Evolutionary conservation across 768 basidiomycete species (phyloP).

Genomic region (Leccinum aurantiacum): DNA sequence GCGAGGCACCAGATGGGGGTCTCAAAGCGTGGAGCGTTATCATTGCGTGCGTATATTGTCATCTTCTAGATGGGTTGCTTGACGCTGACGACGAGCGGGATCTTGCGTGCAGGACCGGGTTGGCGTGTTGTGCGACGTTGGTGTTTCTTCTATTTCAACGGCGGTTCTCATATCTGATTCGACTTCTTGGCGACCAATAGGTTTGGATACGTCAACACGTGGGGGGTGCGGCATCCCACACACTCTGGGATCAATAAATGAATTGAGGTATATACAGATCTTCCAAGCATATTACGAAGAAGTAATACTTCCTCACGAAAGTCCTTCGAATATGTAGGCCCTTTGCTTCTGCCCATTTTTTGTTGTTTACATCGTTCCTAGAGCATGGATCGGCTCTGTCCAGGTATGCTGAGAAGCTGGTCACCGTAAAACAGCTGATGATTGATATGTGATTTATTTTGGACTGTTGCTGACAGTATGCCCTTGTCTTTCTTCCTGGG

Average conservation of each 20-base stretch:
- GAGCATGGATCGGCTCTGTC: constrained; percentile 80
- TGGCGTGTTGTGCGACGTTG: constrained; percentile 43
- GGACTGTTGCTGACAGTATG: constrained; percentile 42
- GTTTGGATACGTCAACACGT: constrained; percentile 72
- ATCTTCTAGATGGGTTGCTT: no score
- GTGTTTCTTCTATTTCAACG: constrained; percentile 11
- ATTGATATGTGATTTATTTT: background rate
- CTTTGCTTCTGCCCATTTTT: background rate
- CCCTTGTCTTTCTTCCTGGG: constrained; percentile 61
- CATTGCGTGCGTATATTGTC: constrained; percentile 21
- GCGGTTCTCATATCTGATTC: background rate
- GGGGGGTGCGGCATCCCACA: constrained; percentile 53
- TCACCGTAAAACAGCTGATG: background rate
- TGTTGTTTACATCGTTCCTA: constrained; percentile 25
- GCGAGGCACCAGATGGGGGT: constrained; percentile 32
- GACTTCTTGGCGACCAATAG: constrained; percentile 25
- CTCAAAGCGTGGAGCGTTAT: constrained; percentile 35
- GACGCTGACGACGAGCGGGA: constrained; percentile 1
- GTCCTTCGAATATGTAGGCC: constrained; percentile 63
- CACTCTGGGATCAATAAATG: background rate
- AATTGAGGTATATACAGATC: constrained; percentile 39
- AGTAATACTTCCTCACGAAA: constrained; percentile 45
- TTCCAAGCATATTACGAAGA: constrained; percentile 75
- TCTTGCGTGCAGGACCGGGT: constrained; percentile 12
- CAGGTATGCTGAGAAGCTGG: constrained; percentile 43